Base-by-base conservation (phyloP, 2,329 filamentous ascomycete genomes). In the Stagonosporopsis tanaceti region DNA sequence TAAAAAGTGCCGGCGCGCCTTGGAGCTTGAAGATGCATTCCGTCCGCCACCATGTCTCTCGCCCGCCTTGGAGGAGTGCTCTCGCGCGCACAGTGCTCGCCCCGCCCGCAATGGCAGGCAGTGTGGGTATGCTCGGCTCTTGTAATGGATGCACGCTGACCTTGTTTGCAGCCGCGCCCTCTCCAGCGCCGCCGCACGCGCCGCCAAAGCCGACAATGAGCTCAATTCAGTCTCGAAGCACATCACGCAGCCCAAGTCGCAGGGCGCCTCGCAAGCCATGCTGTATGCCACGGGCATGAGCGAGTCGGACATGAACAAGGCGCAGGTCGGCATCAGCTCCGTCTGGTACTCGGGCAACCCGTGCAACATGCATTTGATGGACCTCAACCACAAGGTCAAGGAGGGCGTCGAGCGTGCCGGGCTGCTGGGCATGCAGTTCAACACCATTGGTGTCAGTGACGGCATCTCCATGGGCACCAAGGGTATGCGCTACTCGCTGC, bases 301-400 rank as follows among this genome's bases (percentile, higher is more conserved):
- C 39, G 91, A 96, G 73, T 84, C 85, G 54, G 93, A 97, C 78
- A 91, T 98, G 89, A 89, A 90, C 82, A 99, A 98, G 83, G 90
- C 95, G 25, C 96, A 99, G 82, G 89, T 99, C 68, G 95, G 95
- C 66, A 98, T 99, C 76, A 96, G 94, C 39, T 97, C 93, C 6
- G 93, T 98, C 60, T 99, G 95, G 95, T 97, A 94, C 80, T 90
- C 92, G 68, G 95, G 95, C 56, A 99, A 99, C 81, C 95, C 95
- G 25, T 99, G 95, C 84, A 99, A 99, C 81, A 99, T 97, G 94
- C 95, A 99, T 79, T 82, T 99, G 61, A 84, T 99, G 78, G 91
- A 96, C 72, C 86, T 99, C 60, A 96, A 91, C 74, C 84, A 89
- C 76, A 81, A 89, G 63, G 90, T 97, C 64, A 88, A 86, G 67